Evolutionary conservation across 1,139 yeast genomes (phyloP).

Genomic region (Taphrina wiesneri): DNA sequence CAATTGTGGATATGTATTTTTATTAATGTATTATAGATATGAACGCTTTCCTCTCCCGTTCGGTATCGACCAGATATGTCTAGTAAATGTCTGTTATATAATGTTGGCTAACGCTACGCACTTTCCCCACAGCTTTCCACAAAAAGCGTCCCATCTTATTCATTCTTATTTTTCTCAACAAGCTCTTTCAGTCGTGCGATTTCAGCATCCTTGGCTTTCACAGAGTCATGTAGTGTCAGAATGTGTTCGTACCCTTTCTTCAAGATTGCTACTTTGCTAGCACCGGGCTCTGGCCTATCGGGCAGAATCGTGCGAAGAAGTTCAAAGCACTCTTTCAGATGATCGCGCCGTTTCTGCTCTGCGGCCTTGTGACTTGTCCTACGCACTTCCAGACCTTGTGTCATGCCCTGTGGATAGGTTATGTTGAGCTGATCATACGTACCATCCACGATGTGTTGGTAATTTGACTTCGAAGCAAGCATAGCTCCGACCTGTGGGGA

Average conservation of each 20-base stretch:
- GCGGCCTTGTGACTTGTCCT: slow-evolving; percentile 84
- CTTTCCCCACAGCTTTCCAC: no score
- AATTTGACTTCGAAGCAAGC: slow-evolving; percentile 49
- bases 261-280: slow-evolving; percentile 24
- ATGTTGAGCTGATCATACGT: slow-evolving; percentile 50
- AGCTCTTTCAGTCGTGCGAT: slow-evolving; percentile 10
- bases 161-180: not conserved
- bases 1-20: no score
- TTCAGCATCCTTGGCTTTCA: slow-evolving; percentile 9
- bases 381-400: slow-evolving; percentile 49
- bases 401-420: slow-evolving; percentile 48
- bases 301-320: slow-evolving; percentile 25
- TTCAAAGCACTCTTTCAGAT: slow-evolving; percentile 59
- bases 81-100: no score
- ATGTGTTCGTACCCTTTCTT: slow-evolving; percentile 30
- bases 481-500: slow-evolving; percentile 44
- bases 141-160: no score
- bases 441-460: slow-evolving; percentile 52
- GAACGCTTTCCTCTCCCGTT: no score
- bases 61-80: no score
- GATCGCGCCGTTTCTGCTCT: slow-evolving; percentile 90
- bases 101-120: not conserved
- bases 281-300: slow-evolving; percentile 21
- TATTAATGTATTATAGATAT: no score
- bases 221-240: not conserved